Percentiles rank a stretch among this genome's conserved stretches.
phyloP scores from a whole-genome alignment of 148 eudicot species.

The Suaeda aralocaspica region DNA sequence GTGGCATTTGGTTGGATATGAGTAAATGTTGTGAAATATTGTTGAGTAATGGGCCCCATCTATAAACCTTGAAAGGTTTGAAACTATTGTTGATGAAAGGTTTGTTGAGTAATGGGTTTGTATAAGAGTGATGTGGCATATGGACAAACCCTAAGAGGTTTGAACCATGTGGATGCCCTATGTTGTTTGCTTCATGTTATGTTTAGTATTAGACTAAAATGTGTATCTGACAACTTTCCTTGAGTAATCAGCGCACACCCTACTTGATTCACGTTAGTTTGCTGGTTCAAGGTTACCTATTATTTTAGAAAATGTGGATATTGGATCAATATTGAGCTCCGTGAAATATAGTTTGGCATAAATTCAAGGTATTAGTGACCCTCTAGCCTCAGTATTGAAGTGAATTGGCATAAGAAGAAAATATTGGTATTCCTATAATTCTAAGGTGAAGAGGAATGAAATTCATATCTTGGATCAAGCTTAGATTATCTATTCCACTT shows the following conservation, averaged over 20 bases:
- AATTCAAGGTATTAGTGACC: neutral
- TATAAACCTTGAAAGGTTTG: too few species aligned
- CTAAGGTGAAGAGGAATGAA: neutral
- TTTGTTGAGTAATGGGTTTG: too few species aligned
- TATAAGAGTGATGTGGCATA: too few species aligned
- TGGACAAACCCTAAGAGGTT: too few species aligned
- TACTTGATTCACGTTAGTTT: neutral
- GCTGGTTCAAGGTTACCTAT: neutral
- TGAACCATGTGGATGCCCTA: too few species aligned
- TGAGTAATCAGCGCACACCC: neutral
- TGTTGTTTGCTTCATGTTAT: too few species aligned
- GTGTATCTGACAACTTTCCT: neutral
- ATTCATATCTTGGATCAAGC: neutral
- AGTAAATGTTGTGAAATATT: too few species aligned
- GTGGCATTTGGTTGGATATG: too few species aligned
- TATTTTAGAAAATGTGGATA: neutral
- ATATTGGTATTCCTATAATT: neutral
- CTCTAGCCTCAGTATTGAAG: neutral
- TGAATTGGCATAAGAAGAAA: neutral
- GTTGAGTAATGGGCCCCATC: too few species aligned
- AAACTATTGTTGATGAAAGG: too few species aligned
- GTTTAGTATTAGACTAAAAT: neutral
- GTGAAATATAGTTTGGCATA: neutral
- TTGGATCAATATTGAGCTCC: neutral
- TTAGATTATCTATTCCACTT: neutral